A percentile compares a stretch with the other conserved stretches of the same genome.
Conservation (phyloP, 2,329 filamentous ascomycete species). For the Metarhizium humberi region DNA sequence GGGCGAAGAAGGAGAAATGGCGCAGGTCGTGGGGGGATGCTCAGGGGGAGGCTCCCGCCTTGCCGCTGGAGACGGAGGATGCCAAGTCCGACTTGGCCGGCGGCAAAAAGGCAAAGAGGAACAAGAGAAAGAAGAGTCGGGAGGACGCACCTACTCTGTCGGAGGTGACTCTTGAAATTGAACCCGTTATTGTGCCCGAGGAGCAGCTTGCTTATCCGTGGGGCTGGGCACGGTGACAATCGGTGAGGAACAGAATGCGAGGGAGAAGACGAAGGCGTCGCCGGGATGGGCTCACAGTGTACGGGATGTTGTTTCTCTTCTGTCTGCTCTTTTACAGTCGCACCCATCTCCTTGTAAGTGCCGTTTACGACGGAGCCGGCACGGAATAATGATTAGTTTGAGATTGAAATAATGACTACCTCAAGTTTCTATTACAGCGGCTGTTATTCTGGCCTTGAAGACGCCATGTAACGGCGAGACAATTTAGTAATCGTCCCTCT, state of each 20-base stretch:
- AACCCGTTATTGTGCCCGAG: not conserved
- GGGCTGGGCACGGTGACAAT: not conserved
- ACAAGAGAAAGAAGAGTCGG: not conserved
- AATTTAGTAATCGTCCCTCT: slow-evolving; percentile 26
- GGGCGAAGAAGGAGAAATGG: too few species aligned
- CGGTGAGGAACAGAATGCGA: too few species aligned
- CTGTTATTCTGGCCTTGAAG: not conserved
- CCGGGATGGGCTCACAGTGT: not conserved
- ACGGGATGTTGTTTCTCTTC: not conserved
- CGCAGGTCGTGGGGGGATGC: too few species aligned
- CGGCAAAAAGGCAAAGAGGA: not conserved
- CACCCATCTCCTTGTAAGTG: not conserved
- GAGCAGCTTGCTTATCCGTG: not conserved
- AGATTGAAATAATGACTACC: not conserved
- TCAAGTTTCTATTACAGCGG: too few species aligned
- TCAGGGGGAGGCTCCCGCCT: too few species aligned
- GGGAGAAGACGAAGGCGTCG: not conserved
- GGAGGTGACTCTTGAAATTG: not conserved
- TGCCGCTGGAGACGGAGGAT: too few species aligned
- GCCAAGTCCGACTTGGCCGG: too few species aligned
- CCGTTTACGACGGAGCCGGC: not conserved
- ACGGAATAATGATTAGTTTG: not conserved
- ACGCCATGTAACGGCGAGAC: too few species aligned
- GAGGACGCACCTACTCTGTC: not conserved
- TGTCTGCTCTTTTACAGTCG: not conserved